Evolutionary conservation across 768 basidiomycete genomes (phyloP).

Genomic region (Coprinellus micaceus): DNA sequence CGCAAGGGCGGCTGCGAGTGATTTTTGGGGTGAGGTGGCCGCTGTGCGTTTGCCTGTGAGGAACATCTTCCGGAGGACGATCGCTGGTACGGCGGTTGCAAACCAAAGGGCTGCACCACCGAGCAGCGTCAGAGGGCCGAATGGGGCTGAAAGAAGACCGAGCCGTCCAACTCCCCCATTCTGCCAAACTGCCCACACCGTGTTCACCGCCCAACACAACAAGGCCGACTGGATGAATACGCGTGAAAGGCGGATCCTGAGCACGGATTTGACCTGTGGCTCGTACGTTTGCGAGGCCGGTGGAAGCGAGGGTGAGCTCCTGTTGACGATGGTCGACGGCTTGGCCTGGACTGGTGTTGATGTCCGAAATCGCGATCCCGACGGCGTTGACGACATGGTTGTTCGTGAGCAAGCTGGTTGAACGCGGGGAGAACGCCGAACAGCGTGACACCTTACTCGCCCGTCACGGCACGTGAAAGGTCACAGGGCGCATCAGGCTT

Average conservation of each 20-base stretch:
- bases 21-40: constrained; percentile 50
- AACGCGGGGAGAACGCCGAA: neutral
- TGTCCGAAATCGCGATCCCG: neutral
- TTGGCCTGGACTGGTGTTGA: constrained; percentile 49
- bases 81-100: constrained; percentile 50
- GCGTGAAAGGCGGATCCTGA: constrained; percentile 57
- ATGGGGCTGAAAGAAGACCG: constrained; percentile 31
- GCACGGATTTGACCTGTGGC: constrained; percentile 58
- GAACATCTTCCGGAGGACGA: constrained; percentile 55
- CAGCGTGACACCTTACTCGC: neutral
- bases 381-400: neutral
- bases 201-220: constrained; percentile 41
- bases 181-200: constrained; percentile 42
- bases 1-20: constrained; percentile 41
- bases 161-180: constrained; percentile 31
- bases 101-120: constrained; percentile 45
- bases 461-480: neutral
- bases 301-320: constrained; percentile 53
- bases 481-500: neutral
- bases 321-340: constrained; percentile 40
- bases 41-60: constrained; percentile 48
- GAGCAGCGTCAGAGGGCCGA: constrained; percentile 42
- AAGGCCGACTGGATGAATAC: constrained; percentile 50
- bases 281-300: constrained; percentile 58
- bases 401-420: neutral